These are phyloP conservation scores for Diaporthe ampelina DNA, from an alignment of 2,329 filamentous ascomycete species.

Conservation along the genomic window DNA sequence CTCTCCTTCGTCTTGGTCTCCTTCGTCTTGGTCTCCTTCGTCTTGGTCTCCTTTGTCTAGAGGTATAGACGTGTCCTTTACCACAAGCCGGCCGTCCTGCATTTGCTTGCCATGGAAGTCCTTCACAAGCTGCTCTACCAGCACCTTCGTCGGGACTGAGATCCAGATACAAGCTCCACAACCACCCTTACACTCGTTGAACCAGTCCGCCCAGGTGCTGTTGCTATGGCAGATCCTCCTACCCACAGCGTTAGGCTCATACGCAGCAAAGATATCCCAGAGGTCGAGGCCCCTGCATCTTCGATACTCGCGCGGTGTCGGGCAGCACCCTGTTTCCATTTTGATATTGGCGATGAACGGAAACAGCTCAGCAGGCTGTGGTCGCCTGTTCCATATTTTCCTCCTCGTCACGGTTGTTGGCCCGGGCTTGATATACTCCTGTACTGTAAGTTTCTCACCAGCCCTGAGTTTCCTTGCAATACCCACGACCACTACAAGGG, in stretches of 20 bases:
- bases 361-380: background rate
- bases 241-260: background rate
- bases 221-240: background rate
- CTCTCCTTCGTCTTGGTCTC: too few relatives aligned
- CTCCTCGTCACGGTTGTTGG: background rate
- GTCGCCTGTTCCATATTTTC: background rate
- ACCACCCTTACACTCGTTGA: background rate
- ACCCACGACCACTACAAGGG: background rate
- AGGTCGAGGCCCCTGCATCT: background rate
- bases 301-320: conserved; percentile 6
- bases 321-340: background rate
- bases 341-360: conserved; percentile 2
- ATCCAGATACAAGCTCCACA: conserved; percentile 2
- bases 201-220: background rate
- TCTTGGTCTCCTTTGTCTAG: background rate
- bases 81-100: conserved; percentile 8
- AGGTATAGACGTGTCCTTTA: background rate
- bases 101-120: background rate
- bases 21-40: too few relatives aligned
- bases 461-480: background rate
- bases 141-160: background rate
- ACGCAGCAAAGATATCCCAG: conserved; percentile 11
- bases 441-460: background rate
- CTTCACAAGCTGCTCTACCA: conserved; percentile 10
- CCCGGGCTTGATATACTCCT: background rate